Percentiles rank a stretch among this genome's conserved stretches.
Evolutionary conservation across 805 yeast species (phyloP).

Genomic region (Ogataea polymorpha): DNA sequence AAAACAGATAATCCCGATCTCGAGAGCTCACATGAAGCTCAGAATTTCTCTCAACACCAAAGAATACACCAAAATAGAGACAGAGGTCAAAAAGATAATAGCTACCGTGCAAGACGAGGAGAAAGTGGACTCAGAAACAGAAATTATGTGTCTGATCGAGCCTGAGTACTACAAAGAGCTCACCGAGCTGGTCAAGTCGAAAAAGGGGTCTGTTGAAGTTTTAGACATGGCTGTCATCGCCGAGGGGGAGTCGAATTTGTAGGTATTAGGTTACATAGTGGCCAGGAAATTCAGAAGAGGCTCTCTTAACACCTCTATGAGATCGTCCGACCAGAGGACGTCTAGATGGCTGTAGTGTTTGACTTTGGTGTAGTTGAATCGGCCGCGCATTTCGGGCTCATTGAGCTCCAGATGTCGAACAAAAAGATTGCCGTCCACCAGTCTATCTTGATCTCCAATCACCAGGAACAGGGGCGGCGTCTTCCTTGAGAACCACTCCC

Average conservation of each 20-base stretch:
- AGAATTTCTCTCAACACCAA: conserved; percentile 57
- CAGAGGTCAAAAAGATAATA: conserved; percentile 30
- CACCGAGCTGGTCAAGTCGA: conserved; percentile 56
- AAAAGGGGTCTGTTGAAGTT: conserved; percentile 73
- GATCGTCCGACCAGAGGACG: conserved; percentile 88
- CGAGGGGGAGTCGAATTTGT: conserved; percentile 40
- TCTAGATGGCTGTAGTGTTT: conserved; percentile 81
- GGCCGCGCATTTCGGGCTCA: conserved; percentile 47
- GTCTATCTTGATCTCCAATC: conserved; percentile 67
- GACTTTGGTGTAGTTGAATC: conserved; percentile 41
- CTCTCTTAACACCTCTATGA: conserved; percentile 60
- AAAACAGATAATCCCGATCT: conserved; percentile 86
- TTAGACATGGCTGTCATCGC: conserved; percentile 85
- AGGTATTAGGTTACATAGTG: conserved; percentile 5
- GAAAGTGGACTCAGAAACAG: conserved; percentile 15
- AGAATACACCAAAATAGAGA: conserved; percentile 41
- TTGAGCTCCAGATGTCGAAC: conserved; percentile 57
- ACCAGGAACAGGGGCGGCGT: conserved; percentile 65
- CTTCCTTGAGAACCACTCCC: conserved; percentile 50
- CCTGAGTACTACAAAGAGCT: conserved; percentile 78
- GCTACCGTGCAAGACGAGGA: conserved; percentile 33
- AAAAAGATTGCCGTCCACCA: conserved; percentile 74
- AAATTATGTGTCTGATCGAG: conserved; percentile 66
- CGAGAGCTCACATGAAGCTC: conserved; percentile 90
- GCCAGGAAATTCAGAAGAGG: conserved; percentile 34